Conservation (phyloP, 495 filamentous ascomycete species). For the Pyrenula aspistea region DNA sequence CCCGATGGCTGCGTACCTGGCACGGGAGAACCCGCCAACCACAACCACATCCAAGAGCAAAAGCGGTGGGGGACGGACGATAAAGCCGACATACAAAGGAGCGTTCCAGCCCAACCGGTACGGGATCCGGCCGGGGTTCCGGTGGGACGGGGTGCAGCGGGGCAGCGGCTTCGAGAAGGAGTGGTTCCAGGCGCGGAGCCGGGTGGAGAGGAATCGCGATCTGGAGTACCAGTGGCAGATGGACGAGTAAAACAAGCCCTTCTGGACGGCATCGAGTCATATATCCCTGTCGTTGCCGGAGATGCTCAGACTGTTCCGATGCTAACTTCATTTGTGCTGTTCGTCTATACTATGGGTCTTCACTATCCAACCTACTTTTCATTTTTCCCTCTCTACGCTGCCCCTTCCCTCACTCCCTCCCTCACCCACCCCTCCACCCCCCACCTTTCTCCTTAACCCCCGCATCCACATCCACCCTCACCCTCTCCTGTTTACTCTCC, state of each 20-base stretch:
- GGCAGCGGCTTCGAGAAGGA: slow-evolving; percentile 91
- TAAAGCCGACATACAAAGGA: slow-evolving; percentile 70
- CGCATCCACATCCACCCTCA: not conserved
- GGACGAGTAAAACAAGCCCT: slow-evolving; percentile 52
- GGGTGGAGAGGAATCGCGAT: slow-evolving; percentile 55
- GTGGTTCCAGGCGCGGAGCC: slow-evolving; percentile 79
- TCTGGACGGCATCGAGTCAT: too few species aligned
- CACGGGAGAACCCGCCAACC: slow-evolving; percentile 25
- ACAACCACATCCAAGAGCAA: slow-evolving; percentile 6
- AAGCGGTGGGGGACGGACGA: slow-evolving; percentile 33
- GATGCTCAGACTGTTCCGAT: too few species aligned
- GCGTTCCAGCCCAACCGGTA: slow-evolving; percentile 82
- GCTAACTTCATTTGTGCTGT: too few species aligned
- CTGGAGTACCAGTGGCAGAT: slow-evolving; percentile 93
- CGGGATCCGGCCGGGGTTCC: slow-evolving; percentile 80
- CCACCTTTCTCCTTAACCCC: not conserved
- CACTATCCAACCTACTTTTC: too few species aligned
- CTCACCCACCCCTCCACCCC: not conserved
- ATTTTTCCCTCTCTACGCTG: too few species aligned
- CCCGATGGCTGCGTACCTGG: slow-evolving; percentile 73
- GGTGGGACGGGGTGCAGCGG: slow-evolving; percentile 97
- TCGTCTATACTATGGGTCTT: too few species aligned
- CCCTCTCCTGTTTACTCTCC: not conserved
- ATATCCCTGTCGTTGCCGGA: too few species aligned
- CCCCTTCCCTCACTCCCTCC: not conserved